Percentiles rank a stretch among this genome's conserved stretches.
phyloP scores from a whole-genome alignment of 2,329 filamentous ascomycete genomes.

The Cryphonectria parasitica region DNA sequence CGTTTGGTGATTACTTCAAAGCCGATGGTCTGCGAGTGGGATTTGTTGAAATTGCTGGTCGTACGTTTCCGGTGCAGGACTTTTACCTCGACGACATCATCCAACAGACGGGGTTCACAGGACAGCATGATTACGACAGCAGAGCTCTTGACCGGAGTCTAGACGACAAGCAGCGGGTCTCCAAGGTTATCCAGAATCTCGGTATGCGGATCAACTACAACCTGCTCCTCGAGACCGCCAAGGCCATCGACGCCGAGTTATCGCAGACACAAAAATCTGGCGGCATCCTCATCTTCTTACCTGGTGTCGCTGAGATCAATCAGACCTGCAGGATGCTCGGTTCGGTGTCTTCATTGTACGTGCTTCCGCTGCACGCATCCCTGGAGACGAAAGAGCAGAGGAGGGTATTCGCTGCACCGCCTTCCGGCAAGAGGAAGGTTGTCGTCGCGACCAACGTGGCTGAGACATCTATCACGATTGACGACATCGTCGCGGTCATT shows the following conservation, averaged over 20 bases:
- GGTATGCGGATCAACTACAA: slow-evolving; percentile 91
- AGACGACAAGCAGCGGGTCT: slow-evolving; percentile 46
- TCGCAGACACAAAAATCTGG: slow-evolving; percentile 68
- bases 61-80: slow-evolving; percentile 89
- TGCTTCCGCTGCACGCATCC: slow-evolving; percentile 88
- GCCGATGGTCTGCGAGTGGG: slow-evolving; percentile 71
- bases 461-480: slow-evolving; percentile 97
- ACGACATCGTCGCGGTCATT: slow-evolving; percentile 94
- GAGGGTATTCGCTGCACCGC: slow-evolving; percentile 78
- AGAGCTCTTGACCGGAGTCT: slow-evolving; percentile 52
- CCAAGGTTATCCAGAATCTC: slow-evolving; percentile 71
- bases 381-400: slow-evolving; percentile 87
- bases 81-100: slow-evolving; percentile 89
- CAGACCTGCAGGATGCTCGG: slow-evolving; percentile 72
- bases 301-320: slow-evolving; percentile 90
- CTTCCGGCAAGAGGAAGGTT: slow-evolving; percentile 83
- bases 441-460: slow-evolving; percentile 96
- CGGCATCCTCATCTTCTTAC: slow-evolving; percentile 93
- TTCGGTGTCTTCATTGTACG: slow-evolving; percentile 66
- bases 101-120: slow-evolving; percentile 72
- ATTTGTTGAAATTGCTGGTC: slow-evolving; percentile 81
- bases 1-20: slow-evolving; percentile 84
- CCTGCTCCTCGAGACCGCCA: slow-evolving; percentile 78
- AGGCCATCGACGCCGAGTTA: slow-evolving; percentile 79
- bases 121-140: slow-evolving; percentile 50